Conservation (phyloP, 2,329 filamentous ascomycete species). For the Golovinomyces cichoracearum region DNA sequence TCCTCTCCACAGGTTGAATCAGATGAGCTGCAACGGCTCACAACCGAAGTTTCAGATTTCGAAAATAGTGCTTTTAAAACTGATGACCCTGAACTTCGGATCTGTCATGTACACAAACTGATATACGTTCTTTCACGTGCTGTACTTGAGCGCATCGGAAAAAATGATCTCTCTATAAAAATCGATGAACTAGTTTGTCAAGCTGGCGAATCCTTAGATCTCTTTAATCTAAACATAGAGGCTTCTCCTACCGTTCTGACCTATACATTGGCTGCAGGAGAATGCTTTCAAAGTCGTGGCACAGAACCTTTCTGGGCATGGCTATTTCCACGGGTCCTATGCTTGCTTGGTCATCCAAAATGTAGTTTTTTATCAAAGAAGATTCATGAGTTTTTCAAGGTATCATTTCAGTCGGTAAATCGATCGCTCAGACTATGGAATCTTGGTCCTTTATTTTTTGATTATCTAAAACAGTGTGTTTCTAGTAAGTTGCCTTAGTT, state of each 20-base stretch:
- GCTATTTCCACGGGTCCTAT: conserved; percentile 32
- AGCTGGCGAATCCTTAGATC: conserved; percentile 47
- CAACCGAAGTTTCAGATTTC: conserved; percentile 30
- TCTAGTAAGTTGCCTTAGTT: conserved; percentile 8
- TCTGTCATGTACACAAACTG: conserved; percentile 59
- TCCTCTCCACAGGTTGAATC: conserved; percentile 38
- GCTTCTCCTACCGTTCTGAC: conserved; percentile 47
- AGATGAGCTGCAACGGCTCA: conserved; percentile 48
- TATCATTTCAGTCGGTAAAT: conserved; percentile 22
- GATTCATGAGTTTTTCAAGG: conserved; percentile 27
- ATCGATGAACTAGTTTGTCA: conserved; percentile 30
- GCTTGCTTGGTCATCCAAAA: conserved; percentile 26
- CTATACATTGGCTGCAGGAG: conserved; percentile 18
- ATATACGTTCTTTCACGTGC: conserved; percentile 63
- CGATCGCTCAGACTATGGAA: conserved; percentile 24
- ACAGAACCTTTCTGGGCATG: conserved; percentile 38
- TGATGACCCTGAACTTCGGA: conserved; percentile 31
- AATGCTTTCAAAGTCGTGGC: conserved; percentile 24
- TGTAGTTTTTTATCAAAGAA: conserved; percentile 23
- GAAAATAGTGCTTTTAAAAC: conserved; percentile 27
- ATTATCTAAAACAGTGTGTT: conserved; percentile 22
- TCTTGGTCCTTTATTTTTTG: conserved; percentile 19
- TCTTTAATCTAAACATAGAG: conserved; percentile 47
- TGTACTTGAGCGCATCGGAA: conserved; percentile 42
- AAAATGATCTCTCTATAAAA: conserved; percentile 39